A percentile compares a stretch with the other conserved stretches of the same genome.
phyloP scores from a whole-genome alignment of 805 yeast species.

The Cyberlindnera xishuangbannaensis region DNA sequence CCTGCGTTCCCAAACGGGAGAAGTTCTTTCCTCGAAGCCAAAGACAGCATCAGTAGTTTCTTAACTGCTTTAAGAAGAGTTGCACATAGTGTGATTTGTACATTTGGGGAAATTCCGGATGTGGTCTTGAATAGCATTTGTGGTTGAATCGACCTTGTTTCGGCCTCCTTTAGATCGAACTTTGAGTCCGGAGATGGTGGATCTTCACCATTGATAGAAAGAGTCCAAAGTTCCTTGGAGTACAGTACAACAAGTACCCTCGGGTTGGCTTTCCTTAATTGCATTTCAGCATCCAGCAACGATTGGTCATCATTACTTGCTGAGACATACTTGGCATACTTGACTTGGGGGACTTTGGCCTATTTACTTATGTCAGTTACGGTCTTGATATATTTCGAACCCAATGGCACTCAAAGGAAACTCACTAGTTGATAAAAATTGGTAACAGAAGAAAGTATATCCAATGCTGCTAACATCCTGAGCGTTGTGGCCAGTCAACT shows the following conservation, averaged over 20 bases:
- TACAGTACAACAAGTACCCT: constrained; percentile 33
- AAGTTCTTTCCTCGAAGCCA: constrained; percentile 30
- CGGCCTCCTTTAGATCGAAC: constrained; percentile 14
- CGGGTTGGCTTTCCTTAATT: constrained; percentile 30
- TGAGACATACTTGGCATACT: constrained; percentile 14
- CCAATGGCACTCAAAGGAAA: too few relatives aligned
- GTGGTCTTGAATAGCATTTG: constrained; percentile 10
- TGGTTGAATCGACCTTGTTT: constrained; percentile 17
- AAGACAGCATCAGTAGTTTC: constrained; percentile 32
- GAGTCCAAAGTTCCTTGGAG: constrained; percentile 39
- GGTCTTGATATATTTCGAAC: neutral
- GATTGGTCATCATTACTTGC: constrained; percentile 31
- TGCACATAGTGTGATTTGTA: constrained; percentile 31
- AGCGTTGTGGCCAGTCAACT: too few relatives aligned
- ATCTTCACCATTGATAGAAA: constrained; percentile 31
- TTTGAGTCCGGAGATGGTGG: constrained; percentile 28
- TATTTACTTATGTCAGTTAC: constrained; percentile 2
- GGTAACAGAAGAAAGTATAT: constrained; percentile 14
- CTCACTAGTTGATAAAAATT: constrained; percentile 22
- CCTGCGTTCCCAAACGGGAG: constrained; percentile 48
- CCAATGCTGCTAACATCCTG: too few relatives aligned
- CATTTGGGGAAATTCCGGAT: constrained; percentile 26
- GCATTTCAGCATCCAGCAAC: constrained; percentile 36
- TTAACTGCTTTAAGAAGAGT: constrained; percentile 46
- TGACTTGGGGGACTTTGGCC: constrained; percentile 17